Evolutionary conservation across 306 rosid genomes (phyloP).

Genomic region (Elaeagnus macrophylla): DNA sequence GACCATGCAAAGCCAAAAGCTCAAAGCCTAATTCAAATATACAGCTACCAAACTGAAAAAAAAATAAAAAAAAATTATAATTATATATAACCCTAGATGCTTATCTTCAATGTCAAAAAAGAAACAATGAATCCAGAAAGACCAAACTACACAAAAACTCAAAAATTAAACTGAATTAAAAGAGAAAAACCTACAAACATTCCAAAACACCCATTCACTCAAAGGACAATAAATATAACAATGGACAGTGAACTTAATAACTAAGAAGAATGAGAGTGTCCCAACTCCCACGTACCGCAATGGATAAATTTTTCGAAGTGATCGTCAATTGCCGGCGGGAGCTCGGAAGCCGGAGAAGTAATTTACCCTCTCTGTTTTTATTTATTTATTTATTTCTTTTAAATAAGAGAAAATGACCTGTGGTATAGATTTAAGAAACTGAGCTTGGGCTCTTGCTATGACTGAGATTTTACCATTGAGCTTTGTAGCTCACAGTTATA

Average conservation of each 20-base stretch:
- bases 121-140: constrained; percentile 5
- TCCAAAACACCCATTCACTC: not conserved
- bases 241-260: constrained; percentile 9
- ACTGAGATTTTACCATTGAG: constrained; percentile 13
- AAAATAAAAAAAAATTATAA: constrained; percentile 1
- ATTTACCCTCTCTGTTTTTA: not conserved
- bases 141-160: constrained; percentile 4
- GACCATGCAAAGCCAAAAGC: not conserved
- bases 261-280: constrained; percentile 8
- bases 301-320: constrained; percentile 17
- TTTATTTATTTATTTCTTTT: not conserved
- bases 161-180: constrained; percentile 17
- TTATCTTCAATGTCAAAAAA: constrained; percentile 15
- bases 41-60: constrained; percentile 13
- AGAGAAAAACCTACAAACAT: constrained; percentile 5
- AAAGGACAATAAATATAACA: constrained; percentile 9
- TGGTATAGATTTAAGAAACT: constrained; percentile 3
- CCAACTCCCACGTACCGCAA: not conserved
- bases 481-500: constrained; percentile 4
- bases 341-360: constrained; percentile 37
- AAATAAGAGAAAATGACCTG: not conserved
- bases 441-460: constrained; percentile 14
- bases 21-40: not conserved
- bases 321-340: constrained; percentile 16
- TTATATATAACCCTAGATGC: constrained; percentile 1